Base-by-base conservation (phyloP, 306 rosid species). In the Ormosia emarginata region DNA sequence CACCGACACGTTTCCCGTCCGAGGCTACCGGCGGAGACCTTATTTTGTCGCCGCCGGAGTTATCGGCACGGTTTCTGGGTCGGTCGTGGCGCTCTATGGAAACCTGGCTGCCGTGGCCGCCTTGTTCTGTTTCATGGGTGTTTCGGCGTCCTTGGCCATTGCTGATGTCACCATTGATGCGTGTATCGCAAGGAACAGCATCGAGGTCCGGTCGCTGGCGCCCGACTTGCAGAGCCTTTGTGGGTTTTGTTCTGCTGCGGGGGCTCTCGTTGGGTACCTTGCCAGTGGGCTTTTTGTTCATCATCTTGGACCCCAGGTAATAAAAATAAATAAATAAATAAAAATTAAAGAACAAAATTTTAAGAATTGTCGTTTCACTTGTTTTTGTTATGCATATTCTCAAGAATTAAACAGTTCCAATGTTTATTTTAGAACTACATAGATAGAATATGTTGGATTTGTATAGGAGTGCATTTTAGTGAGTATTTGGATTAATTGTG, bases 131-230 rank as follows among this genome's bases (percentile, higher is more conserved):
- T 86, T 93, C n/a, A 14, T 93, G 1, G 92, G 93, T 0, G 78
- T 91, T 0, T 82, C 90, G 5, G 91, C 90, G 0, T 86, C 92
- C 24, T 34, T 90, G 71, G 92, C 97, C 1, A 90, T 93, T 1
- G 85, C 94, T 1, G 95, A 88, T 2, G 97, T 93, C n/a, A 88
- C 93, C 2, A 90, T 93, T 9, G 97, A 93, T 4, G 96, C 97
- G 2, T 91, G 96, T 46, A 90, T 93, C 34, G 97, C 94, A 6
- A 81, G 90, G 84, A 88, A 77, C 15, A 91, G 97, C 59, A 93
- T 93, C 50, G 89, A 88, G 84, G 67, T 83, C 2, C 81, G 86
- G 8, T 56, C 87, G 3, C 53, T 93, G 34, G 97, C 97, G 4
- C 79, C 93, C 1, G 94, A 93, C 43, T 68, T 93, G 89, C 94